Percentiles rank a stretch among this genome's conserved stretches.
Evolutionary conservation across 306 rosid genomes (phyloP).

Genomic region (Parietaria judaica): DNA sequence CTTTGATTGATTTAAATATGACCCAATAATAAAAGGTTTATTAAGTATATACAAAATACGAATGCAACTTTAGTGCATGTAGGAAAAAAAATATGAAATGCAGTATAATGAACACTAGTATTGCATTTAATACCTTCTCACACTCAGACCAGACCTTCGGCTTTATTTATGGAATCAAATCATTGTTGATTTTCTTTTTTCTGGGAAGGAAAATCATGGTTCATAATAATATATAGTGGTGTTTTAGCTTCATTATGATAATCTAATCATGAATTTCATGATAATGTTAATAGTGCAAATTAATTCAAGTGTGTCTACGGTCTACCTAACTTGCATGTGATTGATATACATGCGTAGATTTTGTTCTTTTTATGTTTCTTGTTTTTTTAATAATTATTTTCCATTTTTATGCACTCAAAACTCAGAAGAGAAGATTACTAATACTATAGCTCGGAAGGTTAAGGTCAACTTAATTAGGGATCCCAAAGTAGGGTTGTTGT

Average conservation of each 20-base stretch:
- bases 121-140: background rate
- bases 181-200: no score
- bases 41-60: no score
- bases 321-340: conserved; percentile 15
- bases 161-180: conserved; percentile 5
- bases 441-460: background rate
- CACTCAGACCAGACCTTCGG: conserved; percentile 2
- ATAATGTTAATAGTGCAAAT: conserved; percentile 5
- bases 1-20: no score
- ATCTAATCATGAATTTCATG: conserved; percentile 5
- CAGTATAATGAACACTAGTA: no score
- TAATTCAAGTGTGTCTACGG: conserved; percentile 10
- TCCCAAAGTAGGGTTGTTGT: background rate
- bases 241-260: conserved; percentile 1
- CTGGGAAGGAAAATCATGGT: background rate
- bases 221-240: background rate
- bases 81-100: no score
- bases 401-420: background rate
- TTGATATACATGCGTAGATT: conserved; percentile 1
- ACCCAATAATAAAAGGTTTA: no score
- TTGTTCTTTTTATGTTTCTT: background rate
- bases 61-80: no score
- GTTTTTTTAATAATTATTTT: background rate
- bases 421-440: background rate
- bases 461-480: conserved; percentile 1